A percentile compares a stretch with the other conserved stretches of the same genome.
These are phyloP conservation scores for Penicillium concentricum DNA, from an alignment of 2,329 filamentous ascomycete species.

Conservation along the genomic window DNA sequence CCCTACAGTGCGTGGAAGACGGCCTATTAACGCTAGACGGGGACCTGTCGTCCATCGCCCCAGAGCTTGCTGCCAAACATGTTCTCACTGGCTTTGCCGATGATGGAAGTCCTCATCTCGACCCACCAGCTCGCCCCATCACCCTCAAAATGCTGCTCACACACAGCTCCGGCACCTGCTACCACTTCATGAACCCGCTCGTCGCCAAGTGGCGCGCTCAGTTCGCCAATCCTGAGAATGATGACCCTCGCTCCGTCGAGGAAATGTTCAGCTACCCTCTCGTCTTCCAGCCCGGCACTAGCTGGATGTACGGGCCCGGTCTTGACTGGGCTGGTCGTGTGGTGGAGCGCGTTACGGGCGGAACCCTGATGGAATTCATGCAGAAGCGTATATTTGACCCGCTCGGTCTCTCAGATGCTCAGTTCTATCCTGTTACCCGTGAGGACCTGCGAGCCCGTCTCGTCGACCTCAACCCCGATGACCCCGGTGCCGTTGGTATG, in stretches of 20 bases:
- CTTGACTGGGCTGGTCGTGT: slow-evolving; percentile 56
- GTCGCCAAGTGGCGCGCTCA: slow-evolving; percentile 39
- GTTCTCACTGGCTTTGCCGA: slow-evolving; percentile 51
- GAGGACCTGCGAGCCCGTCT: slow-evolving; percentile 37
- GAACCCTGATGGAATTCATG: slow-evolving; percentile 46
- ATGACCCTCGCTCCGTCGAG: slow-evolving; percentile 37
- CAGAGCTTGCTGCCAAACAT: slow-evolving; percentile 50
- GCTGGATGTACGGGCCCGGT: slow-evolving; percentile 53
- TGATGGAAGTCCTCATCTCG: slow-evolving; percentile 41
- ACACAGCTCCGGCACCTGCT: slow-evolving; percentile 52
- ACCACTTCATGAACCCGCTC: slow-evolving; percentile 44
- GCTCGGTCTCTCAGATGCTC: slow-evolving; percentile 42
- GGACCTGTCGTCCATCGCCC: slow-evolving; percentile 47
- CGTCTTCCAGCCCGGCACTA: slow-evolving; percentile 51
- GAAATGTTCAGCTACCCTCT: slow-evolving; percentile 49
- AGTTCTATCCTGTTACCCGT: slow-evolving; percentile 42
- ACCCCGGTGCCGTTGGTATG: slow-evolving; percentile 36
- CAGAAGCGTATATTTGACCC: slow-evolving; percentile 47
- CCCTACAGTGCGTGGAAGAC: slow-evolving; percentile 56
- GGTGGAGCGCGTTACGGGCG: slow-evolving; percentile 49
- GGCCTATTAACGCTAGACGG: slow-evolving; percentile 49
- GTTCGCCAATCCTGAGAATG: slow-evolving; percentile 22
- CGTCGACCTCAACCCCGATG: slow-evolving; percentile 41
- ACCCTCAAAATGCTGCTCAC: slow-evolving; percentile 54
- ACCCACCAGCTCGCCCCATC: slow-evolving; percentile 39